These are phyloP conservation scores for Solanum pimpinellifolium DNA, from an alignment of 257 asterid genomes.

Conservation along the genomic window DNA sequence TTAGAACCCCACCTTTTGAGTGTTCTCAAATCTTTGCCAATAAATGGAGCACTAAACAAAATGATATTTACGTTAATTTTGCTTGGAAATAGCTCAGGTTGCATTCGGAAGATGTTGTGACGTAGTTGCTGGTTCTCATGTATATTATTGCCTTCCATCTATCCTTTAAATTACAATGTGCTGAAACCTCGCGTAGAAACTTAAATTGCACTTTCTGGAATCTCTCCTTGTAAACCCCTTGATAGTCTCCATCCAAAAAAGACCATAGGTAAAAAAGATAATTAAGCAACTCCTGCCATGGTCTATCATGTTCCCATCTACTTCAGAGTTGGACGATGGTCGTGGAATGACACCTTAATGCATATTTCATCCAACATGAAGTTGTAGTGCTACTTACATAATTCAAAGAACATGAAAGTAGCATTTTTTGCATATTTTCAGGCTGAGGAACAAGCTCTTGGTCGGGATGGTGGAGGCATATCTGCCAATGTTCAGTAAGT, in stretches of 20 bases:
- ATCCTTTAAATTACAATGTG: not conserved
- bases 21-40: not conserved
- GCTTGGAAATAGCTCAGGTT: not conserved
- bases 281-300: not conserved
- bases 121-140: not conserved
- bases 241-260: not conserved
- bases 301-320: not conserved
- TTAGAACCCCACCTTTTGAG: not conserved
- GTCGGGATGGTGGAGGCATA: constrained; percentile 69
- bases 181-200: not conserved
- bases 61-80: not conserved
- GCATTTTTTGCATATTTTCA: constrained; percentile 7
- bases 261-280: not conserved
- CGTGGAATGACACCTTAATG: not conserved
- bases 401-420: not conserved
- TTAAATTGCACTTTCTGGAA: not conserved
- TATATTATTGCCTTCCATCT: not conserved
- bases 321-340: not conserved
- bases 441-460: constrained; percentile 83
- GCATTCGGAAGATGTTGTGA: not conserved
- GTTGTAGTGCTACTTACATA: not conserved
- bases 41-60: not conserved
- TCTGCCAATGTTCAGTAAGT: constrained; percentile 80
- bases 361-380: not conserved
- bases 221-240: not conserved